These are phyloP conservation scores for Sicyos baderoa DNA, from an alignment of 306 rosid species.

Conservation along the genomic window DNA sequence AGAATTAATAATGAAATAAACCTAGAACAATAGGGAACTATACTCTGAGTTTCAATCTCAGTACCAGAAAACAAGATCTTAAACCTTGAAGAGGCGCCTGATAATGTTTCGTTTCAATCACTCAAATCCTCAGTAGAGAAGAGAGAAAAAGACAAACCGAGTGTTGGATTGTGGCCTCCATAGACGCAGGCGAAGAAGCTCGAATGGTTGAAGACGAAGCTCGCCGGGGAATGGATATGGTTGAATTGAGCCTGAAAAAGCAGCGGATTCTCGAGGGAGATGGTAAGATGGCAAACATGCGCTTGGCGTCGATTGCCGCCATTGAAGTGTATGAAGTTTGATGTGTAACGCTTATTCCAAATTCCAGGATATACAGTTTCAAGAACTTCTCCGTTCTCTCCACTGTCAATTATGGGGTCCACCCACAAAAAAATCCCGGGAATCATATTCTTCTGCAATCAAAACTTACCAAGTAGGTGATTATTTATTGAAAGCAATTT, in stretches of 20 bases:
- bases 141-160: slow-evolving; percentile 12
- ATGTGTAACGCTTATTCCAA: too few relatives aligned
- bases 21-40: neutral
- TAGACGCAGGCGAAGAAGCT: slow-evolving; percentile 38
- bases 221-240: slow-evolving; percentile 23
- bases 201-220: slow-evolving; percentile 24
- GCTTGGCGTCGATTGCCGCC: too few relatives aligned
- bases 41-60: neutral
- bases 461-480: too few relatives aligned
- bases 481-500: too few relatives aligned
- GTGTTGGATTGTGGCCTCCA: slow-evolving; percentile 32
- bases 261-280: neutral
- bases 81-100: neutral
- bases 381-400: too few relatives aligned
- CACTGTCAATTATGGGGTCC: too few relatives aligned
- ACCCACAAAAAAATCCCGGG: too few relatives aligned
- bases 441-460: too few relatives aligned
- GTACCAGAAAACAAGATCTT: neutral
- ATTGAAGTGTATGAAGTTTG: too few relatives aligned
- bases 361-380: too few relatives aligned
- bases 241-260: slow-evolving; percentile 24
- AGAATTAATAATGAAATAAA: neutral
- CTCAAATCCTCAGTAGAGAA: neutral
- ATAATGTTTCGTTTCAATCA: neutral
- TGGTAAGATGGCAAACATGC: too few relatives aligned